Conservation (phyloP, 768 basidiomycete genomes). For the Brasilioporus rufonigricans region DNA sequence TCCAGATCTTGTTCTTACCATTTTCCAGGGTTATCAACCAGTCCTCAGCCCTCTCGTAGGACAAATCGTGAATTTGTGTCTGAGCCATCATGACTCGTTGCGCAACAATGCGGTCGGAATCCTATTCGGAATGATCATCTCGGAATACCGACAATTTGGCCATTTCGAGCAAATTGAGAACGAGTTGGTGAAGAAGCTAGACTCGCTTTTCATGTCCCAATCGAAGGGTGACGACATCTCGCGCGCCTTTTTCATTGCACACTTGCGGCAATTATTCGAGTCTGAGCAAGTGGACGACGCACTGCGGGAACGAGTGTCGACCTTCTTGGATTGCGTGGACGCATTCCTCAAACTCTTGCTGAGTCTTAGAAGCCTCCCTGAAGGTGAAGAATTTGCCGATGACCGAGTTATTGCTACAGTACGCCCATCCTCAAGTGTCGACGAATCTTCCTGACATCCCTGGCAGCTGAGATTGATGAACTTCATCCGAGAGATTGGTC, state of each 20-base stretch:
- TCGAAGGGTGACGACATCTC: slow-evolving; percentile 90
- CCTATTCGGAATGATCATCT: slow-evolving; percentile 92
- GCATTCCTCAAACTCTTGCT: slow-evolving; percentile 89
- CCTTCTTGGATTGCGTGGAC: slow-evolving; percentile 87
- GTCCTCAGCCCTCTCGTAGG: slow-evolving; percentile 83
- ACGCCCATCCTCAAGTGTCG: slow-evolving; percentile 13
- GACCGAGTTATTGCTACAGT: slow-evolving; percentile 93
- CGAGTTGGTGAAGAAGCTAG: slow-evolving; percentile 87
- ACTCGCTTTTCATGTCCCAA: slow-evolving; percentile 90
- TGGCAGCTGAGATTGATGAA: slow-evolving; percentile 82
- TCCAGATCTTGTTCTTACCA: neutral
- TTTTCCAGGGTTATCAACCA: slow-evolving; percentile 73
- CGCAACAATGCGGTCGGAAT: slow-evolving; percentile 90
- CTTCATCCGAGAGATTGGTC: slow-evolving; percentile 87
- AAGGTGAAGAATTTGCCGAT: slow-evolving; percentile 91
- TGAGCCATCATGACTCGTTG: slow-evolving; percentile 92
- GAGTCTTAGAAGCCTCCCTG: slow-evolving; percentile 83
- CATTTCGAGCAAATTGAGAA: slow-evolving; percentile 90
- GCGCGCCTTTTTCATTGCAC: slow-evolving; percentile 88
- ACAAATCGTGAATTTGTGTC: slow-evolving; percentile 85
- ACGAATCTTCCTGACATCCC: slow-evolving; percentile 8
- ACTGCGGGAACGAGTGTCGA: slow-evolving; percentile 72
- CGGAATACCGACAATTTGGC: slow-evolving; percentile 81
- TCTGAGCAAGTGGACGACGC: slow-evolving; percentile 76
- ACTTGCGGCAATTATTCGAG: slow-evolving; percentile 88